phyloP scores from a whole-genome alignment of 129 eudicot species.

The Glebionis coronaria region DNA sequence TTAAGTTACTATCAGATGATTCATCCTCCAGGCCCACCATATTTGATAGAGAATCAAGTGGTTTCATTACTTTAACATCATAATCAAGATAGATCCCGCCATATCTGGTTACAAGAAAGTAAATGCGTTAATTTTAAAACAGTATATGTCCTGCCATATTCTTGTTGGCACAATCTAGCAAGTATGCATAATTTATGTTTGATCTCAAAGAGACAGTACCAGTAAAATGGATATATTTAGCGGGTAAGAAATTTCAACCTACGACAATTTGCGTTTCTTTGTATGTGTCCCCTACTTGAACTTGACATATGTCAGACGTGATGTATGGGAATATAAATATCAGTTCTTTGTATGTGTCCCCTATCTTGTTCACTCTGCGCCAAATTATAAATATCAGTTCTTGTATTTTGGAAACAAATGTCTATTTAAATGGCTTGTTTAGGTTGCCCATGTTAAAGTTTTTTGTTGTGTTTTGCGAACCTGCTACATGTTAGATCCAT shows the following conservation, averaged over 20 bases:
- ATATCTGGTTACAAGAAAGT: constrained; percentile 43
- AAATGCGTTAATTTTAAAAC: constrained; percentile 13
- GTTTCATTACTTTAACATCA: constrained; percentile 58
- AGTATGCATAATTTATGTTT: not conserved
- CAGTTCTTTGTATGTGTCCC: too few relatives aligned
- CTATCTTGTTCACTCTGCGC: too few relatives aligned
- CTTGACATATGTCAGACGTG: too few relatives aligned
- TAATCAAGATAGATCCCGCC: constrained; percentile 83
- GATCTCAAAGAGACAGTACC: not conserved
- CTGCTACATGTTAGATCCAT: too few relatives aligned
- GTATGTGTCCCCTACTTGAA: too few relatives aligned
- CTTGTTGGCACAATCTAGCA: not conserved
- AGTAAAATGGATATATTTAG: not conserved
- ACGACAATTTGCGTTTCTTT: not conserved
- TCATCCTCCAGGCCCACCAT: constrained; percentile 75
- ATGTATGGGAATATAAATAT: too few relatives aligned
- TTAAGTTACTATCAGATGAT: constrained; percentile 44
- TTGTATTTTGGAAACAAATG: too few relatives aligned
- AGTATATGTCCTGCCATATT: not conserved
- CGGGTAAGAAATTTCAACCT: not conserved
- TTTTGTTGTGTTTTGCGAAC: too few relatives aligned
- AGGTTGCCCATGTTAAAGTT: too few relatives aligned
- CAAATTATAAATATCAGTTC: too few relatives aligned
- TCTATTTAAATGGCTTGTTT: too few relatives aligned
- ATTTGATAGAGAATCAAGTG: constrained; percentile 56